Evolutionary conservation across 2,329 filamentous ascomycete genomes (phyloP), one percentile per base, ranked within the genome.

Genomic region (Colletotrichum graminicola): DNA sequence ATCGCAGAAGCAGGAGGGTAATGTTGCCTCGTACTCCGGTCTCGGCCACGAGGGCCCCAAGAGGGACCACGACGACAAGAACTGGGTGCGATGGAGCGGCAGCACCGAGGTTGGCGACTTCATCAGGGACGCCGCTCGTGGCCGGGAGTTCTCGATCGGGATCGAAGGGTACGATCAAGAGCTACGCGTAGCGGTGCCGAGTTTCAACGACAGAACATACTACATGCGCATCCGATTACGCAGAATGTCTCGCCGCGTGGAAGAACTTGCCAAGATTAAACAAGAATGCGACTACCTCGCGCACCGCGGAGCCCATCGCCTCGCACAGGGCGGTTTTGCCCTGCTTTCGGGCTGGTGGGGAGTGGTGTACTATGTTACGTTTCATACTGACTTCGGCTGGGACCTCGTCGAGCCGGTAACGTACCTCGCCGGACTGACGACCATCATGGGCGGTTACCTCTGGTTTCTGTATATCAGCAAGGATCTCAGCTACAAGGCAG

Each of bases 381-480:
- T 91, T 75, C 85, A 88, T 75, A 97, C 94, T 0, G 90, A 94
- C 52, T 86, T 93, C 72, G 94, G 94, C 6, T 97, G 94, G 94
- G 94, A 97, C 76, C 88, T 94, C 8, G 94, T 97, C 85, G 94
- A 97, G 81, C 94, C 94, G 0, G 90, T 97, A 2, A 97, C 94
- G 43, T 97, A 97, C 78, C 89, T 97, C 21, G 94, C 93, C 2
- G 93, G 94, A n/a, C 85, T 98, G 74, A 90, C 91, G 0, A 94
- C 93, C 16, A 89, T 97, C 77, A 97, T 97, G 84, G 92, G 92
- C 10, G 95, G 94, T 75, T 98, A 98, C 77, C 85, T 97, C 65
- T 98, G 94, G 94, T 97, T 98, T 79, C 84, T 97, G 16, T 97
- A 95, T 82, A 93, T 97, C 83, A 97, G 95, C 82, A 90, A 93